Base-by-base conservation (phyloP, 1,284 basidiomycete genomes). In the Anthracocystis setariae region DNA sequence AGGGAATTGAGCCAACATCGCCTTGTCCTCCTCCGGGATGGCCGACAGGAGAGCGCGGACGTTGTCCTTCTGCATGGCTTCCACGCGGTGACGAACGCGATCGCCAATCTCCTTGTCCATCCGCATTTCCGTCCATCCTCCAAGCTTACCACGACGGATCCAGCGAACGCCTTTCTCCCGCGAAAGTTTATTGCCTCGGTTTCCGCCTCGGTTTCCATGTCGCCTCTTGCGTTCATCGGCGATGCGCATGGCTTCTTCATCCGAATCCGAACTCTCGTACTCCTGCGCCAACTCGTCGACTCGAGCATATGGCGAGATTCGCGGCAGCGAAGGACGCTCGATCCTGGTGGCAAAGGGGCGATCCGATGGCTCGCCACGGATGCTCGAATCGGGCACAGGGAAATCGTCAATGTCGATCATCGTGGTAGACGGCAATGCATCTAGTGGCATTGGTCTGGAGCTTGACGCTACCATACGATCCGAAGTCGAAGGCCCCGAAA, bases 151-250 rank as follows among this genome's bases (percentile, higher is more conserved):
- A 13, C 76, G 67, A n/a, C 78, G 68, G 4, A 74, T 51, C 78
- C 79, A 82, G n/a, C 80, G 67, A 29, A 70, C 62, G 12, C 74
- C 77, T 44, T 75, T 65, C 13, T 61, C 56, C 13, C 74, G 51
- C 23, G 69, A 70, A 25, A 82, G 76, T 69, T 82, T 82, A 57
- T 78, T 77, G n/a, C 79, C 79, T 8, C 79, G 72, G 46, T 82
- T 82, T 33, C 78, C 77, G 10, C 61, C 46, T 24, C 75, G 55
- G 38, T 77, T 57, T 37, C 73, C 48, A 20, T 61, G 57, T 8
- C 63, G 56, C 24, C 63, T 46, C 51, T 70, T 67, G 35, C 68
- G 59, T 38, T 76, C 74, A 18, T 56, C 55, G 9, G 60, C 67
- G 29, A 65, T 59, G 47, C 57, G 55, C 40, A 61, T 50, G 3